A percentile compares a stretch with the other conserved stretches of the same genome.
These are phyloP conservation scores for Daldinia childiae DNA, from an alignment of 495 filamentous ascomycete species.

Conservation along the genomic window DNA sequence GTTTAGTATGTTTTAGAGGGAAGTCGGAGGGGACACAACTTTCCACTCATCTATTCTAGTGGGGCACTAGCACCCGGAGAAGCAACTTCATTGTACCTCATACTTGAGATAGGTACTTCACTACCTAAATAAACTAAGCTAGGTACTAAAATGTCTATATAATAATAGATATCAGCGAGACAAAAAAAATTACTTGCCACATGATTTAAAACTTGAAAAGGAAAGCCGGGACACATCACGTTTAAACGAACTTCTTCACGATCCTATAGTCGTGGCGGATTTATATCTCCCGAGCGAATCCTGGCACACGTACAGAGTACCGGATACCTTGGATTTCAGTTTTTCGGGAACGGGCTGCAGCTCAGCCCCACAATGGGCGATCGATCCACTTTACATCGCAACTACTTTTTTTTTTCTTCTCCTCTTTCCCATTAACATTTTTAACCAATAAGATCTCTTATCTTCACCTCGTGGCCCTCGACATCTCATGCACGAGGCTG, in stretches of 20 bases:
- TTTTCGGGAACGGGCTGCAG: conserved; percentile 33
- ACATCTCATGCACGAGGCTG: conserved; percentile 35
- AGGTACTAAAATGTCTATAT: neutral
- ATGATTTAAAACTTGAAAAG: conserved; percentile 22
- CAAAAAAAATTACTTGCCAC: conserved; percentile 6
- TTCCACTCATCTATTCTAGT: conserved; percentile 15
- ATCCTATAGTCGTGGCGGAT: conserved; percentile 28
- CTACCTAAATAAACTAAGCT: neutral
- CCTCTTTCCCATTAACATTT: conserved; percentile 20
- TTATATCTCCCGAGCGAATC: conserved; percentile 26
- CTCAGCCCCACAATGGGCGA: conserved; percentile 36
- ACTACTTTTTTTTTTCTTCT: conserved; percentile 29
- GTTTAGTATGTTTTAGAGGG: neutral
- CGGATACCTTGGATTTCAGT: conserved; percentile 7
- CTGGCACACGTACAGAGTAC: conserved; percentile 14
- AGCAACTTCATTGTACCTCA: conserved; percentile 1
- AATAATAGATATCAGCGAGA: neutral
- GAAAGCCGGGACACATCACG: conserved; percentile 12
- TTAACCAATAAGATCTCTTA: conserved; percentile 26
- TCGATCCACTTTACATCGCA: conserved; percentile 40
- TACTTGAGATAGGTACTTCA: conserved; percentile 9
- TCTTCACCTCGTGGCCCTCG: conserved; percentile 36
- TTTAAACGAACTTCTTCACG: conserved; percentile 4
- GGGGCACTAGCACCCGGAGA: conserved; percentile 25
- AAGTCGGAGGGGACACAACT: neutral